Conservation (phyloP, 2,329 filamentous ascomycete genomes). For the Talaromyces amestolkiae region DNA sequence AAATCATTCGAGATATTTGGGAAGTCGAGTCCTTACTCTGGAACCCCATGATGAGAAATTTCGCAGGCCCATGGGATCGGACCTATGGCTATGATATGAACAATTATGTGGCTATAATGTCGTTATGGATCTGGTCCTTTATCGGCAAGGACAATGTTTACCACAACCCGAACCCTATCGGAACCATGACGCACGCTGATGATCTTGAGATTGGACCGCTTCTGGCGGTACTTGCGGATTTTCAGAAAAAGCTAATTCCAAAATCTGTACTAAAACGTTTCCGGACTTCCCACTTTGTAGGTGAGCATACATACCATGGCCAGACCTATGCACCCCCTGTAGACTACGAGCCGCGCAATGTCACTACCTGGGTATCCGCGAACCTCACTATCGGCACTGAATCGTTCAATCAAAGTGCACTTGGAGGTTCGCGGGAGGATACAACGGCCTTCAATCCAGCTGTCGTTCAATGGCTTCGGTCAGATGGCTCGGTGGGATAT, state of each 20-base stretch:
- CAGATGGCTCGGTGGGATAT: constrained; percentile 26
- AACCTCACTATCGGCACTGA: constrained; percentile 61
- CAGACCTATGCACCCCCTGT: constrained; percentile 59
- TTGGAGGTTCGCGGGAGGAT: constrained; percentile 56
- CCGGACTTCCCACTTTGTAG: constrained; percentile 43
- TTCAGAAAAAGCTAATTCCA: constrained; percentile 50
- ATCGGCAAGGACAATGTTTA: constrained; percentile 26
- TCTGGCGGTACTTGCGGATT: constrained; percentile 54
- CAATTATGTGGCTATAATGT: constrained; percentile 58
- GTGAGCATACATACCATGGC: constrained; percentile 53
- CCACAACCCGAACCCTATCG: constrained; percentile 44
- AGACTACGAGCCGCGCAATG: constrained; percentile 57
- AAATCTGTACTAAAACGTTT: constrained; percentile 26
- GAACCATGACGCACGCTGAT: constrained; percentile 54
- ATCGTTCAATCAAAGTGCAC: constrained; percentile 55
- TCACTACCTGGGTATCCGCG: constrained; percentile 57
- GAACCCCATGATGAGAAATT: constrained; percentile 59
- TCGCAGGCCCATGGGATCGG: constrained; percentile 65
- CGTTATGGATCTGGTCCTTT: constrained; percentile 58
- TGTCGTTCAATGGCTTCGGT: constrained; percentile 58
- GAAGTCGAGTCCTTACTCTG: constrained; percentile 53
- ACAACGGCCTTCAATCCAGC: constrained; percentile 58
- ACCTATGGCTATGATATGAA: constrained; percentile 65
- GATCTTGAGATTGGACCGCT: constrained; percentile 60
- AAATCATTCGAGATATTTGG: constrained; percentile 57